These are phyloP conservation scores for Pleurozium schreberi DNA, from an alignment of 225 moss, liverwort and hornwort species.

Conservation along the genomic window DNA sequence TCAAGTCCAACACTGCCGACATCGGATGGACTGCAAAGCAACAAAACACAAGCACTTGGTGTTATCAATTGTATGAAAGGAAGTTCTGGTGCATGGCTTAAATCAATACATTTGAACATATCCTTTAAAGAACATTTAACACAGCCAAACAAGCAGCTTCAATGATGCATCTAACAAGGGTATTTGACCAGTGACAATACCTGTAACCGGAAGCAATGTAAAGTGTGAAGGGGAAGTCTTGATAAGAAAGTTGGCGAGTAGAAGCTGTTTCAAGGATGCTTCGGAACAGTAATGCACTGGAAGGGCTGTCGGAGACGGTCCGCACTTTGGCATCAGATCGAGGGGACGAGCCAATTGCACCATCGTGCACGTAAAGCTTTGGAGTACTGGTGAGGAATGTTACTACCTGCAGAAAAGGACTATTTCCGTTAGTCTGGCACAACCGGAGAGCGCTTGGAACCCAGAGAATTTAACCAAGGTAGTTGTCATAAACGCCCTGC, in stretches of 20 bases:
- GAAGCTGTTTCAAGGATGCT: slow-evolving; percentile 45
- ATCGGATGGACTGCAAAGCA: slow-evolving; percentile 39
- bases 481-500: not conserved
- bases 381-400: slow-evolving; percentile 11
- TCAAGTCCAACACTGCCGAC: slow-evolving; percentile 22
- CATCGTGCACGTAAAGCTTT: slow-evolving; percentile 59
- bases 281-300: slow-evolving; percentile 41
- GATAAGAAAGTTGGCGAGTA: slow-evolving; percentile 30
- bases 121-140: not conserved
- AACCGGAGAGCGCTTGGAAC: not conserved
- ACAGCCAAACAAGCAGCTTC: not conserved
- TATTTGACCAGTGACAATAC: not conserved
- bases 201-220: slow-evolving; percentile 49
- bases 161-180: not conserved
- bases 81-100: not conserved
- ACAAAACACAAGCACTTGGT: not conserved
- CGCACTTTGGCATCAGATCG: slow-evolving; percentile 47
- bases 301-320: slow-evolving; percentile 46
- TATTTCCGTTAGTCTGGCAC: not conserved
- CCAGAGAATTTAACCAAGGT: not conserved
- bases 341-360: slow-evolving; percentile 56
- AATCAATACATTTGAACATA: not conserved
- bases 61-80: not conserved
- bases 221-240: slow-evolving; percentile 47
- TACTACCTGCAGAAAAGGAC: slow-evolving; percentile 25